Conservation (phyloP, 768 basidiomycete genomes). For the Phylloporus sp. region DNA sequence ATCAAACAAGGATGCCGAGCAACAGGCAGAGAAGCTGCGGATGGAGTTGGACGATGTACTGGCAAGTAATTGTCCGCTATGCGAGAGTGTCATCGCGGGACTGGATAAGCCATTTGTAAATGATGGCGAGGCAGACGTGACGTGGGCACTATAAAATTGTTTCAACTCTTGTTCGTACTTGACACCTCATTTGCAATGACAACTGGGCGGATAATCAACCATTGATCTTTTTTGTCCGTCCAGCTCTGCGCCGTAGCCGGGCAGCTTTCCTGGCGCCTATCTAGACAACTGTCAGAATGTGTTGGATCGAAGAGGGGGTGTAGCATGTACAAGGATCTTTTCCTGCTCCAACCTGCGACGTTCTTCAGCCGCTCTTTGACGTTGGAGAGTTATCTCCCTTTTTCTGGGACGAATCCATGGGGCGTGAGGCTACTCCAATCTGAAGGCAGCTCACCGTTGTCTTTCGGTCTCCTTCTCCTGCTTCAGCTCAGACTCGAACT, state of each 20-base stretch:
- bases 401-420: conserved; percentile 40
- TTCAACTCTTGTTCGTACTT: not conserved
- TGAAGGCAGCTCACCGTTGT: conserved; percentile 42
- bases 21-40: conserved; percentile 68
- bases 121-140: conserved; percentile 72
- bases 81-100: conserved; percentile 83
- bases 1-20: conserved; percentile 46
- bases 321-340: conserved; percentile 23
- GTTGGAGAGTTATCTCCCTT: conserved; percentile 62
- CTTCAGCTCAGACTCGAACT: conserved; percentile 67
- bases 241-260: conserved; percentile 65
- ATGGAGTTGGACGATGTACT: conserved; percentile 87
- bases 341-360: conserved; percentile 50
- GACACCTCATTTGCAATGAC: conserved; percentile 4
- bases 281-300: conserved; percentile 34
- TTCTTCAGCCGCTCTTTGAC: conserved; percentile 72
- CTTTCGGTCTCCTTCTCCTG: conserved; percentile 72
- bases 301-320: not conserved
- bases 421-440: not conserved
- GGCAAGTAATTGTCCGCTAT: conserved; percentile 87
- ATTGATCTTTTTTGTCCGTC: conserved; percentile 77
- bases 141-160: conserved; percentile 60
- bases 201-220: conserved; percentile 42
- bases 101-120: conserved; percentile 85
- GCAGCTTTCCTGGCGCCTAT: conserved; percentile 81